Evolutionary conservation across 2,329 filamentous ascomycete species (phyloP).

Genomic region (Talaromyces marneffei): DNA sequence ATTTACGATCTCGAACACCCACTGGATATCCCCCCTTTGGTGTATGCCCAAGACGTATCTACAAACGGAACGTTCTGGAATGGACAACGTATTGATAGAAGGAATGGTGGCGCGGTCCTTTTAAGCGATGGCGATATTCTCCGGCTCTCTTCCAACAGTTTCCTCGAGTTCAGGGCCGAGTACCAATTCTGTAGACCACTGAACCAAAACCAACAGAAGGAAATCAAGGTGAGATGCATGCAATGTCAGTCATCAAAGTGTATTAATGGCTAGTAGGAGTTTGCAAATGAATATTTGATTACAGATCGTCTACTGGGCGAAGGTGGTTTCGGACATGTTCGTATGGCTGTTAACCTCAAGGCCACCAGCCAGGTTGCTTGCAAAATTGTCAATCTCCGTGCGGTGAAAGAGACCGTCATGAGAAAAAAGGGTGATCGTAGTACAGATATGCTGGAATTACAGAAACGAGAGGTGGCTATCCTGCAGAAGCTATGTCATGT

Average conservation of each 20-base stretch:
- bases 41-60: constrained; percentile 42
- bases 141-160: constrained; percentile 21
- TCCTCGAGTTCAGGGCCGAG: constrained; percentile 20
- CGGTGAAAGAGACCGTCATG: neutral
- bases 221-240: constrained; percentile 28
- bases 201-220: constrained; percentile 24
- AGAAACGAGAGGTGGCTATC: constrained; percentile 40
- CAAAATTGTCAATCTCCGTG: constrained; percentile 39
- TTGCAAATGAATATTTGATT: constrained; percentile 25
- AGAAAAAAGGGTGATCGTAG: neutral
- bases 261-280: constrained; percentile 1
- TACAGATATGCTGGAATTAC: constrained; percentile 16
- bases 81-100: constrained; percentile 28
- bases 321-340: constrained; percentile 39
- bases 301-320: constrained; percentile 38
- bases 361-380: constrained; percentile 39
- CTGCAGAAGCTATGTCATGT: constrained; percentile 51
- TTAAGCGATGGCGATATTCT: constrained; percentile 37
- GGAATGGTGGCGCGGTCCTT: constrained; percentile 28
- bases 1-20: constrained; percentile 37
- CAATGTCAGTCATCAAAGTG: neutral
- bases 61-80: constrained; percentile 39
- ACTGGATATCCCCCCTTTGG: constrained; percentile 33
- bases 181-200: constrained; percentile 1
- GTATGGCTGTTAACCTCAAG: constrained; percentile 35